A percentile compares a stretch with the other conserved stretches of the same genome.
Conservation (phyloP, 2,329 filamentous ascomycete species). For the Kalaharituber pfeilii region DNA sequence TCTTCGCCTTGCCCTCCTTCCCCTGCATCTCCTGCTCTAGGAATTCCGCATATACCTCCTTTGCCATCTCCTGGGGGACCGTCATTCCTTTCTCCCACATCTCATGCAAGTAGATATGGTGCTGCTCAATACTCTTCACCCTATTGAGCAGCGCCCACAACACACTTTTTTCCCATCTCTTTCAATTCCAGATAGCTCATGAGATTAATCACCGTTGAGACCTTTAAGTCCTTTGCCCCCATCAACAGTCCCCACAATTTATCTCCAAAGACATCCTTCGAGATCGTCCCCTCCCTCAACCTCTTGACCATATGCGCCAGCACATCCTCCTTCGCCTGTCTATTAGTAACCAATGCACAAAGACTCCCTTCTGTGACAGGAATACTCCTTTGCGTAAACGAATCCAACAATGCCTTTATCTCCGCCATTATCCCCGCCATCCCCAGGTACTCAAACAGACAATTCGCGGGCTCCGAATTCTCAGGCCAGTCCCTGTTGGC, state of each 20-base stretch:
- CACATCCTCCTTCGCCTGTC: slow-evolving; percentile 15
- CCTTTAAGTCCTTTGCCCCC: slow-evolving; percentile 11
- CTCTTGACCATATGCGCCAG: slow-evolving; percentile 14
- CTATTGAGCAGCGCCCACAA: slow-evolving; percentile 10
- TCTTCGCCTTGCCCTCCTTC: background rate
- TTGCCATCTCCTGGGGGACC: background rate
- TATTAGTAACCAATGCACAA: slow-evolving; percentile 12
- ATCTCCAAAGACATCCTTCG: slow-evolving; percentile 15
- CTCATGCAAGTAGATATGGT: slow-evolving; percentile 1
- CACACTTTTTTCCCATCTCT: slow-evolving; percentile 6
- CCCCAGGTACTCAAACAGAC: slow-evolving; percentile 16
- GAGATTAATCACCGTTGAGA: slow-evolving; percentile 12
- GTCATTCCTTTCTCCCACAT: background rate
- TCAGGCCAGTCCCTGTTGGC: slow-evolving; percentile 15
- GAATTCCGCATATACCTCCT: background rate
- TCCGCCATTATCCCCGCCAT: slow-evolving; percentile 15
- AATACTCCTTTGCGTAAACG: slow-evolving; percentile 12
- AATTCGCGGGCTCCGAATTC: slow-evolving; percentile 15
- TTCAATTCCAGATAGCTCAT: slow-evolving; percentile 13
- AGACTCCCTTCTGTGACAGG: slow-evolving; percentile 14
- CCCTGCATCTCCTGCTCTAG: background rate
- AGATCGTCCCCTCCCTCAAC: slow-evolving; percentile 7
- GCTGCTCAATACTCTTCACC: slow-evolving; percentile 9
- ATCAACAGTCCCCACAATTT: slow-evolving; percentile 19
- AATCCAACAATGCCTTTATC: slow-evolving; percentile 14